Evolutionary conservation across 305 asterid genomes (phyloP).

Genomic region (Ilex paraguariensis): DNA sequence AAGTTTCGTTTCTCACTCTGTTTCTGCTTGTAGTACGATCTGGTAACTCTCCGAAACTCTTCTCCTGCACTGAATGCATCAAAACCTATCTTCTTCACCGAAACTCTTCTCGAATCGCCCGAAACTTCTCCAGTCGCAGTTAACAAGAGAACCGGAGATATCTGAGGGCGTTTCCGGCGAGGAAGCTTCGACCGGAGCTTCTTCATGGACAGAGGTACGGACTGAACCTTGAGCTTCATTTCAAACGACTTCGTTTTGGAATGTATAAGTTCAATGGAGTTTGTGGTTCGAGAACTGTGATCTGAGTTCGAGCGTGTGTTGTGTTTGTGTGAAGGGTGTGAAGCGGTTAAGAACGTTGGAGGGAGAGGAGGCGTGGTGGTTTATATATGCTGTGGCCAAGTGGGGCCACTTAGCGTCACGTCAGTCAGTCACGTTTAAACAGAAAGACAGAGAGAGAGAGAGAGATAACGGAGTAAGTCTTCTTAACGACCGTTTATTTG

Average conservation of each 20-base stretch:
- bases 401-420: not conserved
- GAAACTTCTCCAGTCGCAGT: constrained; percentile 31
- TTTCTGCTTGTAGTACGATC: constrained; percentile 32
- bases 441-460: too few relatives aligned
- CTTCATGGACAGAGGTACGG: constrained; percentile 21
- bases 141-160: constrained; percentile 35
- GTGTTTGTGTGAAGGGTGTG: not conserved
- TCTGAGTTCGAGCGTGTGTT: not conserved
- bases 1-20: constrained; percentile 14
- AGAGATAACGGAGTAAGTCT: too few relatives aligned
- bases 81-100: constrained; percentile 29
- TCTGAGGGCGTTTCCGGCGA: constrained; percentile 53
- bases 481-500: too few relatives aligned
- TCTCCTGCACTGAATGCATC: constrained; percentile 15
- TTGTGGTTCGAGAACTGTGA: not conserved
- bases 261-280: not conserved
- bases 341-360: constrained; percentile 2
- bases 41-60: constrained; percentile 35
- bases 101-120: constrained; percentile 43
- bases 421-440: too few relatives aligned
- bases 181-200: constrained; percentile 65
- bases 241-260: too few relatives aligned
- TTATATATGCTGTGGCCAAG: not conserved
- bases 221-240: too few relatives aligned
- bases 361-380: not conserved